These are phyloP conservation scores for Polysphondylium violaceum DNA, from an alignment of 78 protist species.

Conservation along the genomic window DNA sequence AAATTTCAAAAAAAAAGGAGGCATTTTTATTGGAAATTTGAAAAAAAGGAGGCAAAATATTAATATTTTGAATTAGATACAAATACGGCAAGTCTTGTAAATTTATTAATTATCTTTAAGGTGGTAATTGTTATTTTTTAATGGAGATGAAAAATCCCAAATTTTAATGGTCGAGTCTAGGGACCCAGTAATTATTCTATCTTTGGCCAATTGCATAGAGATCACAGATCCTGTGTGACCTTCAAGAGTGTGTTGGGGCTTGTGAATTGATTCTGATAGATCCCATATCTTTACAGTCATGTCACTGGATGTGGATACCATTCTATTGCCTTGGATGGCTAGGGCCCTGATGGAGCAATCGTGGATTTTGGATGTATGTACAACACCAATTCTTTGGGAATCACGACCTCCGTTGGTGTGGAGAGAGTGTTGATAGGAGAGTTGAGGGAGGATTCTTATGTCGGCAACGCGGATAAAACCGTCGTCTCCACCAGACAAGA, in stretches of 20 bases:
- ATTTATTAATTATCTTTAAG: no score
- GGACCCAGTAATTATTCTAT: constrained; percentile 33
- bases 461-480: constrained; percentile 16
- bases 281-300: constrained; percentile 38
- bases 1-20: no score
- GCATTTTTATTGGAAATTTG: no score
- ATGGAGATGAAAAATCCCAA: constrained; percentile 36
- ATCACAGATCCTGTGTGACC: constrained; percentile 59
- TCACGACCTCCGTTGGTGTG: constrained; percentile 21
- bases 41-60: no score
- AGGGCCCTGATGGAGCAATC: not conserved
- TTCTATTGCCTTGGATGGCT: constrained; percentile 12
- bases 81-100: no score
- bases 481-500: constrained; percentile 5
- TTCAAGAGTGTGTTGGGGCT: not conserved
- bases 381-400: not conserved
- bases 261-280: not conserved
- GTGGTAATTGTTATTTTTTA: no score
- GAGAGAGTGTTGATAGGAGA: not conserved
- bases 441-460: constrained; percentile 6
- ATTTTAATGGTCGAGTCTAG: constrained; percentile 44
- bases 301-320: constrained; percentile 35
- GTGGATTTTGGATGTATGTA: not conserved
- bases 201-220: constrained; percentile 11
- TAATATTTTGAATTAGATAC: no score